A percentile compares a stretch with the other conserved stretches of the same genome.
Conservation (phyloP, 768 basidiomycete genomes). For the Panellus pusillus region DNA sequence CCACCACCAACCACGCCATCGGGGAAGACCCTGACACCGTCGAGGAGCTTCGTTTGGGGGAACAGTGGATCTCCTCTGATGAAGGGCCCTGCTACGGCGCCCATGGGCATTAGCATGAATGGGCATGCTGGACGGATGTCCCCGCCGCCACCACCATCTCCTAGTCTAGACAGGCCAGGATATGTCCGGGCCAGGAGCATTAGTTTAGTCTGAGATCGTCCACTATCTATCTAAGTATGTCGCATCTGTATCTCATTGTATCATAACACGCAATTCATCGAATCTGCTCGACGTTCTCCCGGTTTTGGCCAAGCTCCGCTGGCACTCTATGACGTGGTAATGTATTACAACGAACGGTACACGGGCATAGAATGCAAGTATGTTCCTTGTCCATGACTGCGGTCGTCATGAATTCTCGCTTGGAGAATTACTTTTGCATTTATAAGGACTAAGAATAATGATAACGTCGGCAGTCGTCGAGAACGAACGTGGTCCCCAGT, state of each 20-base stretch:
- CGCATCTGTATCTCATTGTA: too few species aligned
- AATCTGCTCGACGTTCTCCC: too few species aligned
- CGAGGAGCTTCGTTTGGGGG: conserved; percentile 1
- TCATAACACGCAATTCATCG: too few species aligned
- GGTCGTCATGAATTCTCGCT: too few species aligned
- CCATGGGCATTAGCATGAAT: neutral
- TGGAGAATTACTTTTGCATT: neutral
- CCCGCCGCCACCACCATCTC: conserved; percentile 6
- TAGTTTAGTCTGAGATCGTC: conserved; percentile 3
- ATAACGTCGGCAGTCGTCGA: too few species aligned
- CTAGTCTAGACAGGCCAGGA: conserved; percentile 1
- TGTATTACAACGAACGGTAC: too few species aligned
- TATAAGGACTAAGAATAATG: neutral
- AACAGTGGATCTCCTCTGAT: neutral
- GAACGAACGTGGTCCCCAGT: too few species aligned
- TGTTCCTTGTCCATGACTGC: too few species aligned
- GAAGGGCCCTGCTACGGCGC: neutral
- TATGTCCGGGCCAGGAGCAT: conserved; percentile 17
- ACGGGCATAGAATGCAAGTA: too few species aligned
- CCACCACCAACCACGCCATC: neutral
- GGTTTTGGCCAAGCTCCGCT: too few species aligned
- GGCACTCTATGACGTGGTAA: too few species aligned
- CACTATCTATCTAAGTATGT: too few species aligned
- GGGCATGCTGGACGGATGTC: neutral
- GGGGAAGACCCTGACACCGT: neutral